phyloP scores from a whole-genome alignment of 2,329 filamentous ascomycete genomes.

The Zymoseptoria brevis region DNA sequence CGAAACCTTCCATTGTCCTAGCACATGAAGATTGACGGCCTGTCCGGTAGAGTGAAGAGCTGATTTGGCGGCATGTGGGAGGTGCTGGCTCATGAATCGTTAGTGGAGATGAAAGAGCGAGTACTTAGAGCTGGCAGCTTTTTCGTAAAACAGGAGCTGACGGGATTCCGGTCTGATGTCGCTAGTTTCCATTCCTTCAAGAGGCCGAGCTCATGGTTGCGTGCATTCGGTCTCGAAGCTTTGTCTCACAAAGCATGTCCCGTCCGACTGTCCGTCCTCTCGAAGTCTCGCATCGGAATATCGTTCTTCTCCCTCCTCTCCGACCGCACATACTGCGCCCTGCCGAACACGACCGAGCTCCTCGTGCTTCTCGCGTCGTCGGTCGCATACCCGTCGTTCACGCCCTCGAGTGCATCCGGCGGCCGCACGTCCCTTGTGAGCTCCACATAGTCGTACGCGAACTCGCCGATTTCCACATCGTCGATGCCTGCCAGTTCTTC shows the following conservation, averaged over 20 bases:
- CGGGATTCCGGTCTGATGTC: no score
- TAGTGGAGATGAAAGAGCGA: no score
- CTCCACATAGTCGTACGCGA: conserved; percentile 92
- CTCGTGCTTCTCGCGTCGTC: neutral
- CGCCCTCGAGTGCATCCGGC: conserved; percentile 1
- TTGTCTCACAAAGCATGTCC: neutral
- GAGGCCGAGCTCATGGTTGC: no score
- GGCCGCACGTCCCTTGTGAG: conserved; percentile 59
- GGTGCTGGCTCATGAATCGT: no score
- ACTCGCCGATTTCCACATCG: conserved; percentile 79
- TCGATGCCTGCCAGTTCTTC: conserved; percentile 80
- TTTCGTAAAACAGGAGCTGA: no score
- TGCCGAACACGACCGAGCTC: neutral
- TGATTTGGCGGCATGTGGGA: no score
- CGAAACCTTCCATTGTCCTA: no score
- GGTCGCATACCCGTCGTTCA: neutral
- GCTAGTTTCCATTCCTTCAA: no score
- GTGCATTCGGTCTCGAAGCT: no score
- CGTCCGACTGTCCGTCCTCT: neutral
- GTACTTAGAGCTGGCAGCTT: no score
- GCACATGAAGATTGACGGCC: no score
- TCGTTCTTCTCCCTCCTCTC: neutral
- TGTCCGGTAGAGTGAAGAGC: no score
- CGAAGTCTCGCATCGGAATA: neutral
- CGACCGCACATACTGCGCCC: neutral